Conservation (phyloP, 148 eudicot genomes). For the Arbutus unedo region DNA sequence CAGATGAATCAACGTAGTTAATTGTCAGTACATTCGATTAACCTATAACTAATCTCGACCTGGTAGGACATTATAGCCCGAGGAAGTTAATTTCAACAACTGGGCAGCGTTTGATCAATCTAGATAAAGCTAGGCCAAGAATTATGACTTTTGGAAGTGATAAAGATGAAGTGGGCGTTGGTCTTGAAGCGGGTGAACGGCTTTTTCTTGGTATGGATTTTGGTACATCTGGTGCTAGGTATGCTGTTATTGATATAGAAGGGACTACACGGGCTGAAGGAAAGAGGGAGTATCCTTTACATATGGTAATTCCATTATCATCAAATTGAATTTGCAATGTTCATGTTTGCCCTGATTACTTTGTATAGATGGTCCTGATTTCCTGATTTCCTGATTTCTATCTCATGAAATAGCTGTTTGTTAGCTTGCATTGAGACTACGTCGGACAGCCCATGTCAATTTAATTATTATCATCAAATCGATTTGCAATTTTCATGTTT, state of each 20-base stretch:
- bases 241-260: conserved; percentile 65
- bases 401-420: not conserved
- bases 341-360: not conserved
- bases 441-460: not conserved
- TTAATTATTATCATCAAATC: not conserved
- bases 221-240: conserved; percentile 97
- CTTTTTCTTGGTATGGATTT: conserved; percentile 94
- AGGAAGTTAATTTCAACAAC: conserved; percentile 18
- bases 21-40: not conserved
- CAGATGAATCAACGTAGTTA: not conserved
- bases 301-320: conserved; percentile 41
- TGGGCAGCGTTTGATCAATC: not conserved
- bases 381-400: not conserved
- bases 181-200: conserved; percentile 21
- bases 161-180: conserved; percentile 17
- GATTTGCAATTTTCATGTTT: too few species aligned
- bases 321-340: not conserved
- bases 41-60: not conserved
- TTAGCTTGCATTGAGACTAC: not conserved
- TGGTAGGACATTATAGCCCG: conserved; percentile 12
- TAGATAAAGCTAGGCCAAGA: conserved; percentile 9
- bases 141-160: conserved; percentile 14
- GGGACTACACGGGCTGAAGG: conserved; percentile 62
- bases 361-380: not conserved
- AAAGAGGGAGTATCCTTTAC: conserved; percentile 66